Percentiles rank a stretch among this genome's conserved stretches.
These are phyloP conservation scores for Carex littledalei DNA, from an alignment of 176 grass and related monocot genomes.

Conservation along the genomic window DNA sequence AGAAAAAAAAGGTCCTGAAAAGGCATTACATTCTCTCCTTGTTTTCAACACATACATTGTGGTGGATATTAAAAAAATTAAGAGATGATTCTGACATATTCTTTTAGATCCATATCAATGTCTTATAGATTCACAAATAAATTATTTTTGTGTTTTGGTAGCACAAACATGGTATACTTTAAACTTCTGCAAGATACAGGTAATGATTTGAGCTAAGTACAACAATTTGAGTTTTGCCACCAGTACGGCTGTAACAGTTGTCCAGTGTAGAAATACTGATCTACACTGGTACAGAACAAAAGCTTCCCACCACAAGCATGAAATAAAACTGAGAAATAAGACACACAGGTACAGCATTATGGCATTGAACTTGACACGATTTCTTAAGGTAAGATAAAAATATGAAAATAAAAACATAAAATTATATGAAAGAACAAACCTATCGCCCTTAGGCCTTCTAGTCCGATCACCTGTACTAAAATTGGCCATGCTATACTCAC, in stretches of 20 bases:
- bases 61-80: neutral
- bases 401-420: neutral
- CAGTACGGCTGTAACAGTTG: neutral
- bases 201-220: neutral
- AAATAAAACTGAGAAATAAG: neutral
- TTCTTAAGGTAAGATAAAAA: neutral
- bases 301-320: neutral
- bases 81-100: neutral
- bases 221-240: neutral
- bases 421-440: slow-evolving; percentile 34
- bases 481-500: slow-evolving; percentile 98
- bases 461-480: slow-evolving; percentile 92
- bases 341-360: neutral
- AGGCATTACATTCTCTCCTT: neutral
- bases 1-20: neutral
- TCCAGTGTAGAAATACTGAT: neutral
- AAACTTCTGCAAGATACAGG: neutral
- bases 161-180: neutral
- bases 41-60: neutral
- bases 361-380: neutral
- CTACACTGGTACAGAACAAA: neutral
- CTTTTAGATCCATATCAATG: neutral
- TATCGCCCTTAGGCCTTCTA: slow-evolving; percentile 90
- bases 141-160: neutral
- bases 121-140: neutral